Conservation (phyloP, 345 rosid species). For the Gossypium stocksii region DNA sequence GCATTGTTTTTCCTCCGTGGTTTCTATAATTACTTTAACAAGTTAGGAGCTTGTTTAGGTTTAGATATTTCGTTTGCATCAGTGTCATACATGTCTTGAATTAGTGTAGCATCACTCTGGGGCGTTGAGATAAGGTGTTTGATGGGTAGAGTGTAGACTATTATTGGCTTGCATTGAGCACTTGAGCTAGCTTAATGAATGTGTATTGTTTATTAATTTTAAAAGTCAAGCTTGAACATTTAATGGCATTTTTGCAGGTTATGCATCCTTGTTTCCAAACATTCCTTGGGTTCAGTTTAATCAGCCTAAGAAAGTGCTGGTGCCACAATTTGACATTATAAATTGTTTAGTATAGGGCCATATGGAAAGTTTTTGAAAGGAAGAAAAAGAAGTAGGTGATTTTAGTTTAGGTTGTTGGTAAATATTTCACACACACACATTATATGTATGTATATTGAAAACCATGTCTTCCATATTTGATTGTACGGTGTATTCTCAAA, state of each 20-base stretch:
- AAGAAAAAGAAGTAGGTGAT: not conserved
- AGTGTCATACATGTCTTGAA: not conserved
- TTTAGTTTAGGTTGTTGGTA: not conserved
- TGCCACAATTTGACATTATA: no score
- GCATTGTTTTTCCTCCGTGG: not conserved
- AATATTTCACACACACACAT: not conserved
- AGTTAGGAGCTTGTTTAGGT: not conserved
- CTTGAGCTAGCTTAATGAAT: not conserved
- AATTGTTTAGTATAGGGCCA: no score
- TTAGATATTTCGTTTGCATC: not conserved
- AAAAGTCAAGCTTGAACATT: no score
- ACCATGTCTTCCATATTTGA: not conserved
- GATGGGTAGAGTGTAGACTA: not conserved
- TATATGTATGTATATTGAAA: not conserved
- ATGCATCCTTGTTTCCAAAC: no score
- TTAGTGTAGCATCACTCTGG: not conserved
- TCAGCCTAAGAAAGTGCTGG: no score
- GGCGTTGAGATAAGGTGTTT: not conserved
- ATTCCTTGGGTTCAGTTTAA: no score
- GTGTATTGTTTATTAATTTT: not conserved
- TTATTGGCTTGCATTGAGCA: not conserved
- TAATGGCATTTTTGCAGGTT: no score
- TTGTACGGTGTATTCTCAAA: not conserved
- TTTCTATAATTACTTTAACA: not conserved
- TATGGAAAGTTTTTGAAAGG: no score